Percentiles rank a stretch among this genome's conserved stretches.
These are phyloP conservation scores for Starmera stellimalicola DNA, from an alignment of 1,139 yeast genomes.

Conservation along the genomic window DNA sequence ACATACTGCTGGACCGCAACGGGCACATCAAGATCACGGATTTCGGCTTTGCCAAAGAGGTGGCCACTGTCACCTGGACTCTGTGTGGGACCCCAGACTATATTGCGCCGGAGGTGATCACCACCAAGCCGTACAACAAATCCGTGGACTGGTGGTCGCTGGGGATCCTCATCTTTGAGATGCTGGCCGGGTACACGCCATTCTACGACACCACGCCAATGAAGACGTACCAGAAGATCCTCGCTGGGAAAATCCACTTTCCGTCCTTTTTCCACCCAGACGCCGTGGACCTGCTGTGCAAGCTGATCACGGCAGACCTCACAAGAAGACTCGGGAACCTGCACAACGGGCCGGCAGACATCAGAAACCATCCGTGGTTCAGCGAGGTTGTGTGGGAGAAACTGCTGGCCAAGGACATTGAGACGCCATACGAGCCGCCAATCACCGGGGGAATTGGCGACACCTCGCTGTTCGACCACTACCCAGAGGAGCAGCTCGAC, in stretches of 20 bases:
- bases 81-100: constrained; percentile 97
- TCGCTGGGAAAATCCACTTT: constrained; percentile 78
- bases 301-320: constrained; percentile 81
- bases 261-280: constrained; percentile 89
- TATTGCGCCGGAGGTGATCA: constrained; percentile 96
- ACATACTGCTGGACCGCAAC: constrained; percentile 80
- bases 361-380: constrained; percentile 91
- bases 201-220: constrained; percentile 95
- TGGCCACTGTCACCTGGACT: constrained; percentile 89
- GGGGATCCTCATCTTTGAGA: constrained; percentile 89
- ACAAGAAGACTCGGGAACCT: constrained; percentile 88
- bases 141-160: constrained; percentile 99
- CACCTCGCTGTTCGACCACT: constrained; percentile 84
- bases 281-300: constrained; percentile 71
- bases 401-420: constrained; percentile 79
- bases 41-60: constrained; percentile 96
- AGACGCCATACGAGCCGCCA: constrained; percentile 98
- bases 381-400: constrained; percentile 95
- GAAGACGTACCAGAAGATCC: constrained; percentile 93
- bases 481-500: constrained; percentile 89
- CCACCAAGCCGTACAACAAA: constrained; percentile 93
- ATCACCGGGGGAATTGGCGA: constrained; percentile 96
- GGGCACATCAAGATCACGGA: constrained; percentile 96
- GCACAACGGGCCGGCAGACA: constrained; percentile 84
- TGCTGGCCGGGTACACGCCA: constrained; percentile 97